Percentiles rank a stretch among this genome's conserved stretches.
These are phyloP conservation scores for Aspergillus campestris DNA, from an alignment of 495 filamentous ascomycete genomes.

Conservation along the genomic window DNA sequence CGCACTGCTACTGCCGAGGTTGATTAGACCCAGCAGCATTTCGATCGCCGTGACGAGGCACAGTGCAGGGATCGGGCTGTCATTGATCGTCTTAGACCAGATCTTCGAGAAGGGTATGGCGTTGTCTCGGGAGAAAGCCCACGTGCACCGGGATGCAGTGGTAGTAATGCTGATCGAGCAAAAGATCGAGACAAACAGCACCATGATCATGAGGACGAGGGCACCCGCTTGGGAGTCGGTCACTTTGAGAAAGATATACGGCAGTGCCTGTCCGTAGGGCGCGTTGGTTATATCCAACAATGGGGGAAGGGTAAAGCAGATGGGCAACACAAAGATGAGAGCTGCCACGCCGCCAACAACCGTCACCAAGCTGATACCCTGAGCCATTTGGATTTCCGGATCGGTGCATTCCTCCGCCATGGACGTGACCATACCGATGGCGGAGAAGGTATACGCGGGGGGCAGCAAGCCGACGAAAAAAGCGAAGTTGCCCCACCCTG, in stretches of 20 bases:
- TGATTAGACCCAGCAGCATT: slow-evolving; percentile 50
- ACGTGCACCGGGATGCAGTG: slow-evolving; percentile 50
- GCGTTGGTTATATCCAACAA: slow-evolving; percentile 32
- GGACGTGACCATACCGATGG: slow-evolving; percentile 43
- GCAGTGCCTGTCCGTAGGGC: slow-evolving; percentile 35
- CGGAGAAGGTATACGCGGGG: slow-evolving; percentile 43
- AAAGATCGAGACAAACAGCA: slow-evolving; percentile 57
- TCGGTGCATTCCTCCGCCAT: slow-evolving; percentile 44
- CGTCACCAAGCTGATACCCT: slow-evolving; percentile 34
- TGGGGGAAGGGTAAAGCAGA: slow-evolving; percentile 39
- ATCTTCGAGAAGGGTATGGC: slow-evolving; percentile 28
- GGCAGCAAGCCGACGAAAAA: slow-evolving; percentile 47
- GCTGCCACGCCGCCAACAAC: slow-evolving; percentile 12
- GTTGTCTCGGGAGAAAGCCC: slow-evolving; percentile 52
- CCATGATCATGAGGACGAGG: slow-evolving; percentile 33
- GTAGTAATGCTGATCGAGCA: slow-evolving; percentile 56
- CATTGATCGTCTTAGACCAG: slow-evolving; percentile 22
- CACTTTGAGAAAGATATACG: slow-evolving; percentile 39
- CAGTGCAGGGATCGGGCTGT: slow-evolving; percentile 31
- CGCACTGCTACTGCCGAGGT: slow-evolving; percentile 50
- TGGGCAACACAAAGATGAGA: slow-evolving; percentile 26
- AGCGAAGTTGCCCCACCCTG: slow-evolving; percentile 38
- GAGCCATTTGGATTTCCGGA: slow-evolving; percentile 37
- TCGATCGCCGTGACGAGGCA: slow-evolving; percentile 30
- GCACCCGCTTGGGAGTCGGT: slow-evolving; percentile 43